Percentiles rank a stretch among this genome's conserved stretches.
These are phyloP conservation scores for Gyromitra esculenta DNA, from an alignment of 2,329 filamentous ascomycete species.

Conservation along the genomic window DNA sequence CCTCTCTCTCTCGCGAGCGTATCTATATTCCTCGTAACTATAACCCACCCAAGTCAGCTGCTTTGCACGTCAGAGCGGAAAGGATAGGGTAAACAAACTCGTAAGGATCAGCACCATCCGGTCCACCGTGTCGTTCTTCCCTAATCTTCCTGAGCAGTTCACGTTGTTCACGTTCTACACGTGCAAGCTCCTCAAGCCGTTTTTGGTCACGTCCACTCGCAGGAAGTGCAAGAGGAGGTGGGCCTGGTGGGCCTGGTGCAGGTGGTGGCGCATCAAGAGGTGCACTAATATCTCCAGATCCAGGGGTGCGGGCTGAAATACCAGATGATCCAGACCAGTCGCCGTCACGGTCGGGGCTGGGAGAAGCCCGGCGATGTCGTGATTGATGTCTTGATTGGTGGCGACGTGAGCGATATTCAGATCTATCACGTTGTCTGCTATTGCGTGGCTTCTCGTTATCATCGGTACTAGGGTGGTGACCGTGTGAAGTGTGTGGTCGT, in stretches of 20 bases:
- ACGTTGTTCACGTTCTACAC: constrained; percentile 38
- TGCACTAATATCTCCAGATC: constrained; percentile 8
- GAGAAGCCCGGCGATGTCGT: constrained; percentile 42
- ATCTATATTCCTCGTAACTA: constrained; percentile 41
- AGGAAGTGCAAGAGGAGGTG: not conserved
- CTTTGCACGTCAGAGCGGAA: not conserved
- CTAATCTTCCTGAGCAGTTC: constrained; percentile 39
- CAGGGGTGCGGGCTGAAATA: constrained; percentile 40
- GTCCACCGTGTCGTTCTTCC: constrained; percentile 12
- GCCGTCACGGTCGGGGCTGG: constrained; percentile 37
- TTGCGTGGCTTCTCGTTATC: constrained; percentile 32
- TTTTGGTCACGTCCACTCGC: constrained; percentile 15
- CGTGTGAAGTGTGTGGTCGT: constrained; percentile 50
- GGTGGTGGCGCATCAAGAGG: constrained; percentile 23
- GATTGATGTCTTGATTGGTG: constrained; percentile 47
- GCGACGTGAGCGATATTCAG: constrained; percentile 44
- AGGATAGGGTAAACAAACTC: constrained; percentile 42
- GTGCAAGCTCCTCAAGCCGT: constrained; percentile 31
- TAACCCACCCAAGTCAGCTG: constrained; percentile 1
- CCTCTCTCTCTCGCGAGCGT: constrained; percentile 32
- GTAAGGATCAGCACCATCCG: constrained; percentile 38
- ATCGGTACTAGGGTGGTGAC: constrained; percentile 38
- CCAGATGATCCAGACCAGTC: constrained; percentile 47
- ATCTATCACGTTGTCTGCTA: constrained; percentile 42
- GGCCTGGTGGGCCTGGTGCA: constrained; percentile 11